Evolutionary conservation across 2,329 filamentous ascomycete species (phyloP), one percentile per base, ranked within the genome.

Genomic region (Botrytis aclada): DNA sequence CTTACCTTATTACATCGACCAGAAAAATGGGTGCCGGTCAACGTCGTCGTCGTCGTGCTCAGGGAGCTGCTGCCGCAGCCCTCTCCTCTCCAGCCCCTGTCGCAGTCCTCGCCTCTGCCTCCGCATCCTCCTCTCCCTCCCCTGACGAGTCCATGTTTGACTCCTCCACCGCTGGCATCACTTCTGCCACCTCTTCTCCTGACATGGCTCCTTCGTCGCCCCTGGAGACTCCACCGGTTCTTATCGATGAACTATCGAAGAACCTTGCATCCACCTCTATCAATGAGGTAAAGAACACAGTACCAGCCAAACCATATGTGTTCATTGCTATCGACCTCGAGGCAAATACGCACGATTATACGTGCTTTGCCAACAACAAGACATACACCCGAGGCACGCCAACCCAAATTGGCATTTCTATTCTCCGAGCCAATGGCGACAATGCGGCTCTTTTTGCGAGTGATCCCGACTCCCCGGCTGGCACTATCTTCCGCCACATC

Each of bases 301-400:
- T 0, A 5, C 63, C 63, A 5, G 20, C 12, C n/a, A 65, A 65
- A 1, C 25, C 32, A 16, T 63, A 51, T 22, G 63, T 72, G 1
- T 72, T 66, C 22, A n/a, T 72, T 1, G 22, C 70, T 2, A 43
- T 72, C 12, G 70, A 72, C 12, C 20, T 72, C 10, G 70, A 72
- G n/a, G 62, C 62, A 2, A 72, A 64, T 4, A 69, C 63, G 6
- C 29, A 61, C 14, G 9, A 20, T 0, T 69, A 20, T 7, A 29
- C 51, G 10, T 41, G n/a, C 3, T 56, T 16, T 18, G 20, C 29
- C 0, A 45, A 29, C 2, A 43, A 43, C 4, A 9, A 29, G 3
- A 22, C 12, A 0, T 47, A 34, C 5, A 25, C 64, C 1, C 32
- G 65, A 3, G n/a, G 34, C 3, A 72, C 41, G 16, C 51, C 62